A percentile compares a stretch with the other conserved stretches of the same genome.
Evolutionary conservation across 2,329 filamentous ascomycete species (phyloP).

Genomic region (Zasmidium cellare): DNA sequence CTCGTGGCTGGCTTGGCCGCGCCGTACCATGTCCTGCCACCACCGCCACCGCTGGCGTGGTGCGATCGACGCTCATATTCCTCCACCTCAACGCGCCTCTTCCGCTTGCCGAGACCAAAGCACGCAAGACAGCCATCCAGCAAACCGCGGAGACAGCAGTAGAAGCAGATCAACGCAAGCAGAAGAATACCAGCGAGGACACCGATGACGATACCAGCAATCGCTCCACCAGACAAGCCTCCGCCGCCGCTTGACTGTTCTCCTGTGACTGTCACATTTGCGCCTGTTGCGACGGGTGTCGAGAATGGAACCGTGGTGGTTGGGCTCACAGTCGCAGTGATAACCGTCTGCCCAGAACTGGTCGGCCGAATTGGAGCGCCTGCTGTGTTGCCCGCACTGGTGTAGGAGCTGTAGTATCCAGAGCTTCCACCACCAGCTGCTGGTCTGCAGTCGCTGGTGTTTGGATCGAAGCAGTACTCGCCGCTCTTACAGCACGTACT

Average conservation of each 20-base stretch:
- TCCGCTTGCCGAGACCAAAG: constrained; percentile 57
- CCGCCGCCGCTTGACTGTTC: constrained; percentile 29
- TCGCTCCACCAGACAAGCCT: constrained; percentile 67
- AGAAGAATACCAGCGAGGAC: constrained; percentile 66
- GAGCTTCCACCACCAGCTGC: constrained; percentile 50
- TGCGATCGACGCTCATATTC: constrained; percentile 63
- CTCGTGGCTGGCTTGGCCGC: constrained; percentile 31
- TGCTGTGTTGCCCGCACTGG: constrained; percentile 54
- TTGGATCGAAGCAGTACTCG: constrained; percentile 64
- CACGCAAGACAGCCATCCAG: constrained; percentile 58
- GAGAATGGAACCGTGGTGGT: constrained; percentile 52
- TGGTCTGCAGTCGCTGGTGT: constrained; percentile 55
- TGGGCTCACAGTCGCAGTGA: constrained; percentile 46
- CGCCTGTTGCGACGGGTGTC: constrained; percentile 56
- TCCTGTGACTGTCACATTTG: constrained; percentile 43
- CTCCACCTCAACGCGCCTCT: constrained; percentile 58
- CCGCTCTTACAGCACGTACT: constrained; percentile 68
- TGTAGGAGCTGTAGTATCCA: constrained; percentile 53
- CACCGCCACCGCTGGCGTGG: constrained; percentile 51
- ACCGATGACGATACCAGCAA: constrained; percentile 79
- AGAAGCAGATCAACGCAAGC: constrained; percentile 71
- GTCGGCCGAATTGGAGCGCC: constrained; percentile 54
- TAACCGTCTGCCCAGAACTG: constrained; percentile 56
- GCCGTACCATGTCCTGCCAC: constrained; percentile 52
- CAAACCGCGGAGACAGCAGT: constrained; percentile 62